Evolutionary conservation across 352 stramenopile species (phyloP).

Genomic region (Thalassiosira sp.): DNA sequence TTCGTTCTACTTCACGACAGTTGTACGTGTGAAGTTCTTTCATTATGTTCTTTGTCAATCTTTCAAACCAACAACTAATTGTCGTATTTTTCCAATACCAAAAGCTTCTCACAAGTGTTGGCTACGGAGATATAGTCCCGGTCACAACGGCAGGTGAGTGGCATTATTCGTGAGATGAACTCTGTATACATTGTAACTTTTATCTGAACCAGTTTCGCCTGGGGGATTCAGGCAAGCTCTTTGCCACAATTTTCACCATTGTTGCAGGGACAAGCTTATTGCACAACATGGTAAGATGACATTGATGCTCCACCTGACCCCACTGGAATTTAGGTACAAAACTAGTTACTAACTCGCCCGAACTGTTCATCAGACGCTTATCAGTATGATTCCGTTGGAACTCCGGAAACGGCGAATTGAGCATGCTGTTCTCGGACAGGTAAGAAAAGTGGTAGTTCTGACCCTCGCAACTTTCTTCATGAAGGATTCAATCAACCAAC

Average conservation of each 20-base stretch:
- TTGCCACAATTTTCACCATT: constrained; percentile 68
- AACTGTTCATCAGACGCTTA: too few relatives aligned
- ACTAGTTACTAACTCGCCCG: too few relatives aligned
- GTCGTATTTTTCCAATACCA: too few relatives aligned
- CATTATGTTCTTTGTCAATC: too few relatives aligned
- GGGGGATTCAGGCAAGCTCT: constrained; percentile 55
- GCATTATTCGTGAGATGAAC: background rate
- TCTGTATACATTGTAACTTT: background rate
- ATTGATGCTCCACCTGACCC: too few relatives aligned
- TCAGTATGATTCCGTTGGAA: constrained; percentile 84
- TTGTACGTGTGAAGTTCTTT: too few relatives aligned
- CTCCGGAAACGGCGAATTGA: constrained; percentile 78
- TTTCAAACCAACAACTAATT: too few relatives aligned
- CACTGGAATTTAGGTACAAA: too few relatives aligned
- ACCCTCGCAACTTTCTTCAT: background rate
- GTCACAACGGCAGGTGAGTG: constrained; percentile 53
- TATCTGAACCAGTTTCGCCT: background rate
- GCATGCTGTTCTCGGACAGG: constrained; percentile 69
- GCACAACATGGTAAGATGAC: constrained; percentile 85
- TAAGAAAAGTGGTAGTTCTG: constrained; percentile 16
- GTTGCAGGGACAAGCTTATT: constrained; percentile 79
- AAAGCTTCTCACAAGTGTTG: constrained; percentile 54
- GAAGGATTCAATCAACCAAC: background rate
- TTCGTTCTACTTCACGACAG: constrained; percentile 81
- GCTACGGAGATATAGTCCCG: constrained; percentile 77